phyloP scores from a whole-genome alignment of 1,139 yeast genomes.

The Saccharomyces hybrid region DNA sequence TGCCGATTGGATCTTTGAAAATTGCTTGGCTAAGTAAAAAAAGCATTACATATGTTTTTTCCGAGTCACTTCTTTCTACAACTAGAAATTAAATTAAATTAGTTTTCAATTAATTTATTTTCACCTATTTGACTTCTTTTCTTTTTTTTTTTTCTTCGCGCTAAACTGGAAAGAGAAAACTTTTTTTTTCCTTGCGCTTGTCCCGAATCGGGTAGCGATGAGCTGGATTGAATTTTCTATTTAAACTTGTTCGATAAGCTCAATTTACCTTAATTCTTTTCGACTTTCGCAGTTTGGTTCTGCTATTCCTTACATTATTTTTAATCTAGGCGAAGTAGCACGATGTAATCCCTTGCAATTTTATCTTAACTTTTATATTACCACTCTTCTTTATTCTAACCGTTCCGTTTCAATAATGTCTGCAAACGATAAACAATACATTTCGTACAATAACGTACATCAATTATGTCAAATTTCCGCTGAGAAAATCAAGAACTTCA shows the following conservation, averaged over 20 bases:
- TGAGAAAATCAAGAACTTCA: slow-evolving; percentile 38
- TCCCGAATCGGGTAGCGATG: not conserved
- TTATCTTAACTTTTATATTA: slow-evolving; percentile 1
- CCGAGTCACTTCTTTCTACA: not conserved
- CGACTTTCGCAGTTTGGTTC: not conserved
- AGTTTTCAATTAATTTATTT: not conserved
- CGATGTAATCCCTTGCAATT: not conserved
- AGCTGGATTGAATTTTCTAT: not conserved
- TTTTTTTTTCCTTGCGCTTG: not conserved
- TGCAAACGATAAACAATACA: slow-evolving; percentile 41
- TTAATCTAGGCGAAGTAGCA: not conserved
- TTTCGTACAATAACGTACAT: slow-evolving; percentile 57
- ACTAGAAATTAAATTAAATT: not conserved
- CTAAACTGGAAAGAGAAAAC: not conserved
- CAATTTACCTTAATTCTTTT: not conserved
- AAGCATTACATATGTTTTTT: not conserved
- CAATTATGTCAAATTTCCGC: slow-evolving; percentile 53
- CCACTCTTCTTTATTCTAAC: not conserved
- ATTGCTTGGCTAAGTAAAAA: not conserved
- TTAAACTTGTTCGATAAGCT: not conserved
- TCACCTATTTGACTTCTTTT: not conserved
- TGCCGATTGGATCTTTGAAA: too few species aligned
- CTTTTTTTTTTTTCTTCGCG: not conserved
- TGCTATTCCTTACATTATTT: not conserved
- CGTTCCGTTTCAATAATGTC: slow-evolving; percentile 16